Evolutionary conservation across 192 early-diverging fungal genomes (phyloP), one percentile per base, ranked within the genome.

Genomic region (Linnemannia schmuckeri): DNA sequence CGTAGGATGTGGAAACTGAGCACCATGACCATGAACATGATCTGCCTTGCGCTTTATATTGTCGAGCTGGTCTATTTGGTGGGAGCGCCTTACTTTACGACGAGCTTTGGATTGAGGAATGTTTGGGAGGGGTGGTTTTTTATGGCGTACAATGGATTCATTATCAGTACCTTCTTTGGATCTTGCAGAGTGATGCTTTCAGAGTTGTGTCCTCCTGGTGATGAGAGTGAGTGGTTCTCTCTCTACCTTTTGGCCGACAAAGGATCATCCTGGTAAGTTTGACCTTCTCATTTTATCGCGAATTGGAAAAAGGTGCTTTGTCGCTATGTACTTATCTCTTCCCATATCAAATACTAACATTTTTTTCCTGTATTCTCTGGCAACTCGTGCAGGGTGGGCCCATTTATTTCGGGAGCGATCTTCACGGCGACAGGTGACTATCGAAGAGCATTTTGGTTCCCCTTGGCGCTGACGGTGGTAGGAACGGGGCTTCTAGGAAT

Each of bases 321-420:
- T 72, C 61, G 30, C 37, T 46, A 27, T 30, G 8, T 33, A 24
- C 18, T 6, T 22, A 3, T 6, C 35, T 3, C 7, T 8, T 63
- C 8, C 0, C 13, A 1, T 7, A 61, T n/a, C 57, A 33, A 66
- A 66, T 13, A 3, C 61, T 10, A 27, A 27, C 55, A 30, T 47
- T 24, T 9, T n/a, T 27, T 57, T 27, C 27, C 8, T 27, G 9
- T 35, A 27, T 61, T n/a, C 24, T 27, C 57, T 10, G 7, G 0
- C 6, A 30, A 5, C n/a, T 8, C 4, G 6, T 20, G 0, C 71
- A 87, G 85, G 92, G 89, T 96, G 17, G 95, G 95, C 0, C 95
- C 95, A 10, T 89, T 96, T 66, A 87, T 96, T 38, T 93, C 94
- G 24, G 95, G 89, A 24, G 91, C 90, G 33, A 95, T 96, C 68